phyloP scores from a whole-genome alignment of 2,329 filamentous ascomycete species.

The Macrophomina phaseolina region DNA sequence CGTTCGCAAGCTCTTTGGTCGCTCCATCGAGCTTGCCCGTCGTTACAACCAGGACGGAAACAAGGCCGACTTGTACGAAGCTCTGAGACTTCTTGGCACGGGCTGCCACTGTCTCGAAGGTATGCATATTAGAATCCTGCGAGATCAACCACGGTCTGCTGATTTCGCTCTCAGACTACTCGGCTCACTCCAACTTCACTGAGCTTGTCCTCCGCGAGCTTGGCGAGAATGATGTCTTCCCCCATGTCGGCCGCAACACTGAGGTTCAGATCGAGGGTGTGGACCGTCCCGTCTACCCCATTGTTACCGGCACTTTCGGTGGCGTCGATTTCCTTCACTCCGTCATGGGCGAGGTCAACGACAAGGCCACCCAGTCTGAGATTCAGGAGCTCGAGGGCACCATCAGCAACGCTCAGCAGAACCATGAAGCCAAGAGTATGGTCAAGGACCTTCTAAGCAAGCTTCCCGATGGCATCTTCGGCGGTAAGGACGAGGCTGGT shows the following conservation, averaged over 20 bases:
- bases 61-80: constrained; percentile 83
- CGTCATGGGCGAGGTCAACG: constrained; percentile 77
- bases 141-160: background rate
- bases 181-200: constrained; percentile 91
- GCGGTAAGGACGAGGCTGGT: constrained; percentile 69
- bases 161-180: constrained; percentile 66
- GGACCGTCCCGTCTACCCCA: constrained; percentile 72
- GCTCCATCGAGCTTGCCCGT: constrained; percentile 80
- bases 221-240: constrained; percentile 80
- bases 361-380: constrained; percentile 91
- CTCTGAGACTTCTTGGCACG: constrained; percentile 83
- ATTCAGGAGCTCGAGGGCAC: constrained; percentile 87
- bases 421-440: constrained; percentile 71
- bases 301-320: constrained; percentile 91
- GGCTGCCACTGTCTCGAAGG: constrained; percentile 87
- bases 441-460: constrained; percentile 81
- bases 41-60: constrained; percentile 69
- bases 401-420: constrained; percentile 66
- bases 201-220: constrained; percentile 88
- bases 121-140: constrained; percentile 39
- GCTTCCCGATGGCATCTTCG: constrained; percentile 81
- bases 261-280: constrained; percentile 72
- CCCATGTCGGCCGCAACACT: constrained; percentile 82
- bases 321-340: constrained; percentile 94
- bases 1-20: constrained; percentile 73